A percentile compares a stretch with the other conserved stretches of the same genome.
Evolutionary conservation across 371 early-diverging fungal species (phyloP).

Genomic region (Actinomortierella wolfii): DNA sequence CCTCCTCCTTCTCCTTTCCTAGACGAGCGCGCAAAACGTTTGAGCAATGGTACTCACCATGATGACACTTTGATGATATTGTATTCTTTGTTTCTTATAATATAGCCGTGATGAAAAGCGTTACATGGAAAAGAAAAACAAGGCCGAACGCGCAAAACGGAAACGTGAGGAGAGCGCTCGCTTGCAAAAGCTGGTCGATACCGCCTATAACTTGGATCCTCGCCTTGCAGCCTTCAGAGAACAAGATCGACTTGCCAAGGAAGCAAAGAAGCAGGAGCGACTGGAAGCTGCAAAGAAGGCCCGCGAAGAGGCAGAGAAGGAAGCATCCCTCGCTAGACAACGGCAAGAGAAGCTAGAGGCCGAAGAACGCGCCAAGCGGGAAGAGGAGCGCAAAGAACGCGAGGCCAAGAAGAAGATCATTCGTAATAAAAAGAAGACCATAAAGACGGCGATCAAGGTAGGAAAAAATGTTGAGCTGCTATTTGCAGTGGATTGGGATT

Average conservation of each 20-base stretch:
- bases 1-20: not conserved
- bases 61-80: not conserved
- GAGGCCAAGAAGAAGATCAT: constrained; percentile 78
- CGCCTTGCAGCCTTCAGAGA: constrained; percentile 90
- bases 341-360: constrained; percentile 51
- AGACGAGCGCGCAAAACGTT: no score
- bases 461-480: no score
- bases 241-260: constrained; percentile 84
- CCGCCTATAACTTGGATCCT: constrained; percentile 84
- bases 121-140: constrained; percentile 93
- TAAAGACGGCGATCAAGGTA: constrained; percentile 74
- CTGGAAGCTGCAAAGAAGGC: constrained; percentile 71
- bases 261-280: constrained; percentile 87
- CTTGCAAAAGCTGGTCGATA: constrained; percentile 75
- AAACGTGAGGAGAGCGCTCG: constrained; percentile 97
- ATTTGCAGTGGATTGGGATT: no score
- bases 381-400: constrained; percentile 69
- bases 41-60: not conserved
- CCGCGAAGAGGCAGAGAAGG: constrained; percentile 56
- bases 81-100: not conserved
- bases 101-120: constrained; percentile 92
- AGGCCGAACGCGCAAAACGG: constrained; percentile 83
- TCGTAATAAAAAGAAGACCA: constrained; percentile 89
- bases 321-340: constrained; percentile 50
- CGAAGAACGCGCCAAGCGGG: constrained; percentile 68